A percentile compares a stretch with the other conserved stretches of the same genome.
Conservation (phyloP, 306 rosid species). For the Lathyrus tuberosus region DNA sequence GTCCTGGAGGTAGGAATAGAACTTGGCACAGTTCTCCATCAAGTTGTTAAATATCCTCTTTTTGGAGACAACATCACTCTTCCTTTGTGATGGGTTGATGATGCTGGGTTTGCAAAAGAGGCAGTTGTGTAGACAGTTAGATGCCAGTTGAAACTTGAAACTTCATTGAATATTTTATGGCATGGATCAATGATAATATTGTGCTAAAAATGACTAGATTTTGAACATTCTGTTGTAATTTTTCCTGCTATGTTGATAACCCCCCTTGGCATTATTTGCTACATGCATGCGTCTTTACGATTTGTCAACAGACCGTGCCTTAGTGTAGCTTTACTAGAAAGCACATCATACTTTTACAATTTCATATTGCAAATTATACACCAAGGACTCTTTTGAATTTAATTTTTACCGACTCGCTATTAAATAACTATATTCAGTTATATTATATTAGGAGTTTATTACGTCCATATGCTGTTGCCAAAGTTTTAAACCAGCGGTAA, state of each 20-base stretch:
- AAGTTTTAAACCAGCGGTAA: not conserved
- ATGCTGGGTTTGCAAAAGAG: not conserved
- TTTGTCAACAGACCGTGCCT: too few relatives aligned
- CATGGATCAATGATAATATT: not conserved
- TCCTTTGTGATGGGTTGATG: conserved; percentile 6
- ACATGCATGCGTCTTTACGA: not conserved
- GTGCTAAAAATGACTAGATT: not conserved
- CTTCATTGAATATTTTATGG: conserved; percentile 5
- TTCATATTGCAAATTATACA: too few relatives aligned
- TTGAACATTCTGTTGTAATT: not conserved
- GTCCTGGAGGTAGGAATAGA: not conserved
- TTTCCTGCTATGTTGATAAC: not conserved
- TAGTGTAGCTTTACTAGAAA: too few relatives aligned
- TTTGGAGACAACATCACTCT: not conserved
- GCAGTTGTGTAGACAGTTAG: not conserved
- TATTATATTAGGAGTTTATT: too few relatives aligned
- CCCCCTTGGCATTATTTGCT: not conserved
- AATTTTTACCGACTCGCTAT: too few relatives aligned
- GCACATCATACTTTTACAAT: too few relatives aligned
- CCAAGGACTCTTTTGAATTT: too few relatives aligned
- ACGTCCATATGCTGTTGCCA: too few relatives aligned
- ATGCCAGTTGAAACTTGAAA: not conserved
- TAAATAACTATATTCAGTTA: too few relatives aligned
- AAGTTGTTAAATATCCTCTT: not conserved
- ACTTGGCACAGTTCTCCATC: not conserved